phyloP scores from a whole-genome alignment of 768 basidiomycete species.

The Mycena galericulata region DNA sequence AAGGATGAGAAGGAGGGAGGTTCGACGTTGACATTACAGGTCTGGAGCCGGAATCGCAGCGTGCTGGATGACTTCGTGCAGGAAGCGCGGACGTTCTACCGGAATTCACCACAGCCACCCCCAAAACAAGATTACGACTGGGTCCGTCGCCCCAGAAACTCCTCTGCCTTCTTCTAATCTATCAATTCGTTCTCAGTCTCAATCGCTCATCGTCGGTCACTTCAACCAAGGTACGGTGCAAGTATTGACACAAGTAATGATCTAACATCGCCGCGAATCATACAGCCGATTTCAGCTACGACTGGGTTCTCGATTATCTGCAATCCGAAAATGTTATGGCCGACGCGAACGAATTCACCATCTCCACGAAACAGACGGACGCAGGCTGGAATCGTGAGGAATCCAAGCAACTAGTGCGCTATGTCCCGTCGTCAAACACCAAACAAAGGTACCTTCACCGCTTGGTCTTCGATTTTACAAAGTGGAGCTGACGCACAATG shows the following conservation, averaged over 20 bases:
- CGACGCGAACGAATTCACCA: constrained; percentile 16
- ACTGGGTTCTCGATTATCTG: background rate
- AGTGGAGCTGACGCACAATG: too few species aligned
- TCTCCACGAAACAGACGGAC: constrained; percentile 30
- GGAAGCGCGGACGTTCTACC: constrained; percentile 20
- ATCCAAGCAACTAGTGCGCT: constrained; percentile 21
- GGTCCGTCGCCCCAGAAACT: constrained; percentile 20
- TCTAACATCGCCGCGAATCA: background rate
- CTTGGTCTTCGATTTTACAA: background rate
- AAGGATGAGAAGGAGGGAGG: constrained; percentile 36
- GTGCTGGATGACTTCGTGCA: constrained; percentile 27
- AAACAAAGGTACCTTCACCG: constrained; percentile 29
- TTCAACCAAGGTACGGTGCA: constrained; percentile 13
- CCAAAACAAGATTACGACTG: too few species aligned
- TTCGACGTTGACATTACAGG: background rate
- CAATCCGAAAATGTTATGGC: background rate
- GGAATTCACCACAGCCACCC: constrained; percentile 15
- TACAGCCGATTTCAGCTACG: too few species aligned
- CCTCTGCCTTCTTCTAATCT: background rate
- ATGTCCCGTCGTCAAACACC: background rate
- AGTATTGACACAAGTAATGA: constrained; percentile 26
- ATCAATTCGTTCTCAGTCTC: too few species aligned
- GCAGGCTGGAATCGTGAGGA: constrained; percentile 22
- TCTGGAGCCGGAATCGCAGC: constrained; percentile 25
- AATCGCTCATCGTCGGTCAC: background rate